These are phyloP conservation scores for Hylodesmum podocarpum DNA, from an alignment of 306 rosid species.

Conservation along the genomic window DNA sequence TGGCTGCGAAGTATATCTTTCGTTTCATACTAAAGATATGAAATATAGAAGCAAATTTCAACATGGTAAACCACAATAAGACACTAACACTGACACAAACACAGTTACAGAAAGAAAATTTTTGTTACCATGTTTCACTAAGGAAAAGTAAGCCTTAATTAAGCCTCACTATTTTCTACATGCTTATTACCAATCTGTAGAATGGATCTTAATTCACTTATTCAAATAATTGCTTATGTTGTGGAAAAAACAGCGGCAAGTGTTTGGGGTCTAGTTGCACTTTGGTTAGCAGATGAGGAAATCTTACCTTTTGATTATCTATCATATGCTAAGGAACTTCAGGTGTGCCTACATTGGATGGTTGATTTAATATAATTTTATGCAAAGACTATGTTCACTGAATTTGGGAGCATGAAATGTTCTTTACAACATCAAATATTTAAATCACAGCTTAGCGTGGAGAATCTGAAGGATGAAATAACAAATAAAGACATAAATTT, in stretches of 20 bases:
- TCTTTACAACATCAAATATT: constrained; percentile 15
- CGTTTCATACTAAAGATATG: background rate
- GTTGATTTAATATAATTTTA: background rate
- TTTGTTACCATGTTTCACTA: background rate
- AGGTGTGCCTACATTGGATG: constrained; percentile 38
- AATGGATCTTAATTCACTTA: background rate
- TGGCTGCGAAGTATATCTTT: no score
- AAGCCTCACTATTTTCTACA: background rate
- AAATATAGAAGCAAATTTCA: background rate
- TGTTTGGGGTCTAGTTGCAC: constrained; percentile 75
- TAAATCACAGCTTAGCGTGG: constrained; percentile 39
- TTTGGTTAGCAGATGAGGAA: constrained; percentile 70
- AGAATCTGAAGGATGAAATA: constrained; percentile 44
- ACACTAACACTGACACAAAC: background rate
- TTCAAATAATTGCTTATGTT: background rate
- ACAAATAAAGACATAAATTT: constrained; percentile 45
- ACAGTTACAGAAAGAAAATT: background rate
- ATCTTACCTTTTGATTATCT: constrained; percentile 62
- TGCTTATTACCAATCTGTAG: background rate
- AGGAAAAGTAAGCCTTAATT: background rate
- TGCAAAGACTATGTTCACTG: background rate
- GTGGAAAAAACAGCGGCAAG: constrained; percentile 58
- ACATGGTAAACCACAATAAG: background rate
- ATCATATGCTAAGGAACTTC: constrained; percentile 57
- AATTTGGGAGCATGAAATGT: constrained; percentile 19